Evolutionary conservation across 192 early-diverging fungal species (phyloP).

Genomic region (Kappamyces sp.): DNA sequence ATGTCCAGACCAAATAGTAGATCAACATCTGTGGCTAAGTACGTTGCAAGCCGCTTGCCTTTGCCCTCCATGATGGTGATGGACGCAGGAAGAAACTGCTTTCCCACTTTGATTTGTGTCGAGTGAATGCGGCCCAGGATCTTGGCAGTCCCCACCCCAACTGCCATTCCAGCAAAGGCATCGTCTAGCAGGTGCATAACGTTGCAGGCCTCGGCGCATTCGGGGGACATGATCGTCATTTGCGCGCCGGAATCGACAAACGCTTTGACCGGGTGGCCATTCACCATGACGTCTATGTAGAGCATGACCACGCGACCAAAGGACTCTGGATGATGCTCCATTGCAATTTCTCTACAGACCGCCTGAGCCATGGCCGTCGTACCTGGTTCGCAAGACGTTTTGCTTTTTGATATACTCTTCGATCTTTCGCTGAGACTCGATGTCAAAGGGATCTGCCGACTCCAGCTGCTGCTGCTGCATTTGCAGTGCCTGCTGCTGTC

Average conservation of each 20-base stretch:
- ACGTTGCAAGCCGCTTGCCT: too few species aligned
- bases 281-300: constrained; percentile 85
- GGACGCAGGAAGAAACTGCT: constrained; percentile 73
- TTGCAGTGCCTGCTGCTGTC: constrained; percentile 53
- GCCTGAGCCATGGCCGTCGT: constrained; percentile 28
- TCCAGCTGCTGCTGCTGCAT: constrained; percentile 41
- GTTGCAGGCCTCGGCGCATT: constrained; percentile 61
- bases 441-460: constrained; percentile 80
- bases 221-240: constrained; percentile 78
- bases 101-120: constrained; percentile 77
- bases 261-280: constrained; percentile 82
- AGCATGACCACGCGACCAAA: constrained; percentile 90
- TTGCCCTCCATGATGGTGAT: constrained; percentile 94
- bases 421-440: constrained; percentile 85
- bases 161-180: constrained; percentile 82
- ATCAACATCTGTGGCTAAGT: constrained; percentile 53
- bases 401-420: constrained; percentile 84
- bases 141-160: constrained; percentile 94
- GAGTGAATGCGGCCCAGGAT: constrained; percentile 93
- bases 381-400: constrained; percentile 76
- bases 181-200: constrained; percentile 86
- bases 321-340: constrained; percentile 92
- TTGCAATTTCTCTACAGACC: constrained; percentile 47
- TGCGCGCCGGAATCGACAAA: constrained; percentile 98
- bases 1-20: constrained; percentile 94